Evolutionary conservation across 2,329 filamentous ascomycete genomes (phyloP), one percentile per base, ranked within the genome.

Genomic region (Nothopassalora personata): DNA sequence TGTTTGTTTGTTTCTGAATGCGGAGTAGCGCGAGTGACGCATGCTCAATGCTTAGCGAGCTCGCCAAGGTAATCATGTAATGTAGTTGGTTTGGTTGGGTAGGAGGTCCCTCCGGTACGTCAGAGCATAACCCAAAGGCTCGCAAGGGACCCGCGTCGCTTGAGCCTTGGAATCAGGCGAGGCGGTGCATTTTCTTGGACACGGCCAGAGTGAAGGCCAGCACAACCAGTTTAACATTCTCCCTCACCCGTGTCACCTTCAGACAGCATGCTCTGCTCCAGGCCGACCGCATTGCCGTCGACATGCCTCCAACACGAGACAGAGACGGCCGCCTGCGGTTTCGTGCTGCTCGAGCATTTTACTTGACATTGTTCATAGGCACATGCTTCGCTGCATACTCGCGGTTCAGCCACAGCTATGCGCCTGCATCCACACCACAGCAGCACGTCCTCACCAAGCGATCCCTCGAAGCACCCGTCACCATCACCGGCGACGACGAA

Each of bases 321-420:
- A 34, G 51, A 55, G 55, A 49, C 45, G 48, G 53, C 43, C 55
- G 57, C 30, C 60, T 60, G 23, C 65, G 63, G 51, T 69, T 73
- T 62, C 77, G 76, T 63, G 77, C 78, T 9, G 72, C 73, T 47
- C 72, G 76, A 50, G 74, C 77, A 19, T 81, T 81, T 68, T 79
- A 76, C 67, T 69, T 76, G 47, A 76, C 75, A 34, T 60, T 80
- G n/a, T 63, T 76, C 36, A 65, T 76, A 7, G 71, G 64, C 49
- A 61, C 60, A 10, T 66, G 64, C 53, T 61, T 69, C 11, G 65
- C 63, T 39, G 60, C 64, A 49, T 68, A 64, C 49, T 59, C 67
- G 15, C 36, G 64, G 46, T 55, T 68, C 43, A 60, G 54, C 51
- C 56, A 59, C 47, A 15, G 53, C 3, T 52, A 57, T 50, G 47